A percentile compares a stretch with the other conserved stretches of the same genome.
These are phyloP conservation scores for Pseudogymnoascus sp. DNA, from an alignment of 2,329 filamentous ascomycete genomes.

Conservation along the genomic window DNA sequence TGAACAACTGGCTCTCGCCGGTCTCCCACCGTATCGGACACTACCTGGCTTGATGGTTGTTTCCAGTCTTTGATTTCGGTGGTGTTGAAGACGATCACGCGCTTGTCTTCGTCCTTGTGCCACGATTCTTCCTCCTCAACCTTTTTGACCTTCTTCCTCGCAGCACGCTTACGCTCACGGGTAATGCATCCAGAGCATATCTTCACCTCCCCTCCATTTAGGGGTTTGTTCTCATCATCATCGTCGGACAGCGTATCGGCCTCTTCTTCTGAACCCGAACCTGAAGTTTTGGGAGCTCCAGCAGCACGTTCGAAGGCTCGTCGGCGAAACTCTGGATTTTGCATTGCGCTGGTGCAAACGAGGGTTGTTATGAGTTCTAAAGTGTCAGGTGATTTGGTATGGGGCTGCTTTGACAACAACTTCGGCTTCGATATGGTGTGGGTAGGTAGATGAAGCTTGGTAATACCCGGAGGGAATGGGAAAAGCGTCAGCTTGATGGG, in stretches of 20 bases:
- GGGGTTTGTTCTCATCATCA: constrained; percentile 54
- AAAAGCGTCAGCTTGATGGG: constrained; percentile 74
- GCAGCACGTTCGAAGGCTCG: constrained; percentile 59
- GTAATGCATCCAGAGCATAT: constrained; percentile 91
- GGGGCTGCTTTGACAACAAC: constrained; percentile 65
- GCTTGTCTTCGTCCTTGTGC: constrained; percentile 67
- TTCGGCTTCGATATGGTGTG: constrained; percentile 95
- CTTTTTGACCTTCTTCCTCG: constrained; percentile 87
- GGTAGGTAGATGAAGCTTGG: constrained; percentile 75
- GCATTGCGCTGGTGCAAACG: constrained; percentile 89
- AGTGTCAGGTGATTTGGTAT: constrained; percentile 60
- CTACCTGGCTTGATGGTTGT: constrained; percentile 45
- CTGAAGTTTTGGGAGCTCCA: constrained; percentile 29
- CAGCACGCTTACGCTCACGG: constrained; percentile 82
- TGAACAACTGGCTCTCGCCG: constrained; percentile 39
- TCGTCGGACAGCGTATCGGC: constrained; percentile 41
- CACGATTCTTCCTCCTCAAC: constrained; percentile 87
- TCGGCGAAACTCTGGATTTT: constrained; percentile 55
- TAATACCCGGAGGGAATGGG: constrained; percentile 65
- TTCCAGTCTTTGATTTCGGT: constrained; percentile 81
- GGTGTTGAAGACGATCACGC: constrained; percentile 88
- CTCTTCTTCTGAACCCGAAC: constrained; percentile 16
- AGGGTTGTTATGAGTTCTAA: constrained; percentile 73
- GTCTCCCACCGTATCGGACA: constrained; percentile 37
- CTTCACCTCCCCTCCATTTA: constrained; percentile 86